A percentile compares a stretch with the other conserved stretches of the same genome.
Evolutionary conservation across 768 basidiomycete species (phyloP).

Genomic region (Dioszegia crocea): DNA sequence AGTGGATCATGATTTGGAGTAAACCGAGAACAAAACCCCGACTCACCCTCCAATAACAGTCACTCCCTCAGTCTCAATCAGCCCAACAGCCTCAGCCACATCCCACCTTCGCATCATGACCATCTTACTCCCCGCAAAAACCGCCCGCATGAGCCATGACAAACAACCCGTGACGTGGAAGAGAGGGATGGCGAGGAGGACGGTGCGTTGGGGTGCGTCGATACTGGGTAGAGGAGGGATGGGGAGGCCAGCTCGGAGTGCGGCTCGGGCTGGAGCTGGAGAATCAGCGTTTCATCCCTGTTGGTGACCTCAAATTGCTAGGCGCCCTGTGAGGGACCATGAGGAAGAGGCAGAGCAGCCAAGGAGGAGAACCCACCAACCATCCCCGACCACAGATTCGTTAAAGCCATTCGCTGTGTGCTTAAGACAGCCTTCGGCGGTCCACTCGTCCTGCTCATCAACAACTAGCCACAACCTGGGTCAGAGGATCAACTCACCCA

Average conservation of each 20-base stretch:
- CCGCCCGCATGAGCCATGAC: slow-evolving; percentile 40
- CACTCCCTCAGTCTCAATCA: slow-evolving; percentile 31
- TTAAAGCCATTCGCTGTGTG: slow-evolving; percentile 41
- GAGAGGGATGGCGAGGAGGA: slow-evolving; percentile 40
- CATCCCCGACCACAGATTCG: slow-evolving; percentile 40
- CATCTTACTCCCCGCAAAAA: slow-evolving; percentile 40
- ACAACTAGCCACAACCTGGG: no score
- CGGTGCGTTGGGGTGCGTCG: slow-evolving; percentile 28
- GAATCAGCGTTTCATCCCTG: neutral
- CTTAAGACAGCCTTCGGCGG: slow-evolving; percentile 42
- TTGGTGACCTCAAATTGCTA: no score
- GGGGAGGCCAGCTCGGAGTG: slow-evolving; percentile 31
- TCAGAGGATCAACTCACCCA: slow-evolving; percentile 34
- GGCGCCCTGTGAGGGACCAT: neutral
- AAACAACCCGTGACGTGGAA: slow-evolving; percentile 47
- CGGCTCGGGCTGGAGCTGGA: slow-evolving; percentile 37
- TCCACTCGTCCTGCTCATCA: slow-evolving; percentile 39
- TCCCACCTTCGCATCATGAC: slow-evolving; percentile 36
- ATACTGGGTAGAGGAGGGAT: slow-evolving; percentile 27
- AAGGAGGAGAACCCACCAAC: slow-evolving; percentile 29
- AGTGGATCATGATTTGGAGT: no score
- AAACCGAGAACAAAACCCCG: no score
- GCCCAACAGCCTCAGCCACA: slow-evolving; percentile 24
- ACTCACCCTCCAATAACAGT: slow-evolving; percentile 42
- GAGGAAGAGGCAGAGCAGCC: no score